Evolutionary conservation across 371 early-diverging fungal genomes (phyloP).

Genomic region (Rhizopus stolonifer): DNA sequence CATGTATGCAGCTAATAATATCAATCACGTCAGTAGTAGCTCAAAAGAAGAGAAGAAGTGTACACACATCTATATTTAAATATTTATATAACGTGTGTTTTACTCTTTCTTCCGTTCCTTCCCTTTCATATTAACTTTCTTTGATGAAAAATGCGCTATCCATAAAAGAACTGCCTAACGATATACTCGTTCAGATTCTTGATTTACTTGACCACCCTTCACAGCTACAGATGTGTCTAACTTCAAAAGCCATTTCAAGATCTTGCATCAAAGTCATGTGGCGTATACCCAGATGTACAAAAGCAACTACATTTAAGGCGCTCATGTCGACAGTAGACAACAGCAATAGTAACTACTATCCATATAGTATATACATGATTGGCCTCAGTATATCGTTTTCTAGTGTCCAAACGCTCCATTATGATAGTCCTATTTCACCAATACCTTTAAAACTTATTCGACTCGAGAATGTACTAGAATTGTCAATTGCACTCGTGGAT

Average conservation of each 20-base stretch:
- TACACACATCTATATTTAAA: too few relatives aligned
- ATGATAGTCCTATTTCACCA: too few relatives aligned
- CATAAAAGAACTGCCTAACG: neutral
- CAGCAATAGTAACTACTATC: neutral
- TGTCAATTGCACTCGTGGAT: too few relatives aligned
- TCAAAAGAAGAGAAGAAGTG: too few relatives aligned
- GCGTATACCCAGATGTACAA: constrained; percentile 4
- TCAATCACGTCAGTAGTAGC: too few relatives aligned
- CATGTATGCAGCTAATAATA: too few relatives aligned
- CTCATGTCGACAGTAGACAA: neutral
- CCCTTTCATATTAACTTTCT: neutral
- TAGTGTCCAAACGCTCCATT: neutral
- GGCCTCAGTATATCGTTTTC: constrained; percentile 1
- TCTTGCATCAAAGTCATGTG: constrained; percentile 2
- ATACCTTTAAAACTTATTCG: too few relatives aligned
- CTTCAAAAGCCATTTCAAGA: constrained; percentile 1
- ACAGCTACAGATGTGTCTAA: constrained; percentile 1
- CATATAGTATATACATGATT: neutral
- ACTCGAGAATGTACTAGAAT: too few relatives aligned
- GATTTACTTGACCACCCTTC: constrained; percentile 3
- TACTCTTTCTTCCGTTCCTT: neutral
- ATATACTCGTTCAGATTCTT: constrained; percentile 5
- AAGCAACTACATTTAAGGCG: neutral
- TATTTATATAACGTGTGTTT: too few relatives aligned
- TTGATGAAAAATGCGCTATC: neutral